Evolutionary conservation across 2,329 filamentous ascomycete genomes (phyloP).

Genomic region (Monosporascus ibericus): DNA sequence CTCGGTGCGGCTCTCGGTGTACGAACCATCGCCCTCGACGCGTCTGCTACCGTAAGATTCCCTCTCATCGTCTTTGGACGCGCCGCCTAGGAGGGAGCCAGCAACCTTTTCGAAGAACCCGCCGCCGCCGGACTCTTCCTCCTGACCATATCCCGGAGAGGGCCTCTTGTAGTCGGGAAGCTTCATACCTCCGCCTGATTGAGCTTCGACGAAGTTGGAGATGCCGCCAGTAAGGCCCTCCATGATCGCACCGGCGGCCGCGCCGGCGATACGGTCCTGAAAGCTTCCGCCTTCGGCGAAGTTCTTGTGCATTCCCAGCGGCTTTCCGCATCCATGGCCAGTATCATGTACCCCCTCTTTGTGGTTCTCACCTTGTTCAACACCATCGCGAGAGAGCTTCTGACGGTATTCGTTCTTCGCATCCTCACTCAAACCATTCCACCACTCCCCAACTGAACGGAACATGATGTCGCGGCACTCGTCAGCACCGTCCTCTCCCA

Average conservation of each 20-base stretch:
- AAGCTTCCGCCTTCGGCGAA: constrained; percentile 41
- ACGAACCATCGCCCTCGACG: constrained; percentile 53
- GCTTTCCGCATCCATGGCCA: constrained; percentile 76
- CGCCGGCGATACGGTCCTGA: constrained; percentile 51
- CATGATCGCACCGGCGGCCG: constrained; percentile 51
- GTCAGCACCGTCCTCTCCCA: constrained; percentile 61
- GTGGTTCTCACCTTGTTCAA: constrained; percentile 74
- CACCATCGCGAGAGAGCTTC: constrained; percentile 73
- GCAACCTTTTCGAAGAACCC: constrained; percentile 66
- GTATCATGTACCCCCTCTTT: constrained; percentile 78
- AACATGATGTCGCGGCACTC: constrained; percentile 77
- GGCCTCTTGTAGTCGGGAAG: constrained; percentile 7
- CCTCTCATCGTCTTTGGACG: constrained; percentile 49
- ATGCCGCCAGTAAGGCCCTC: constrained; percentile 50
- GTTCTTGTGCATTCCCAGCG: constrained; percentile 71
- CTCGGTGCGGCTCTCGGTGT: constrained; percentile 55
- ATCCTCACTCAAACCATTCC: constrained; percentile 57
- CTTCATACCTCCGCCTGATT: constrained; percentile 33
- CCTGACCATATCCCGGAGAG: not conserved
- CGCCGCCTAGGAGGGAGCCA: constrained; percentile 58
- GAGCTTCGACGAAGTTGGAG: constrained; percentile 38
- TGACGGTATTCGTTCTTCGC: constrained; percentile 63
- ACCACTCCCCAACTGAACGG: constrained; percentile 75
- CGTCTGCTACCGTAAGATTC: constrained; percentile 46
- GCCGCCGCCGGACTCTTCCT: constrained; percentile 56